These are phyloP conservation scores for Tritrichomonas foetus DNA, from an alignment of 208 protist genomes.

Conservation along the genomic window DNA sequence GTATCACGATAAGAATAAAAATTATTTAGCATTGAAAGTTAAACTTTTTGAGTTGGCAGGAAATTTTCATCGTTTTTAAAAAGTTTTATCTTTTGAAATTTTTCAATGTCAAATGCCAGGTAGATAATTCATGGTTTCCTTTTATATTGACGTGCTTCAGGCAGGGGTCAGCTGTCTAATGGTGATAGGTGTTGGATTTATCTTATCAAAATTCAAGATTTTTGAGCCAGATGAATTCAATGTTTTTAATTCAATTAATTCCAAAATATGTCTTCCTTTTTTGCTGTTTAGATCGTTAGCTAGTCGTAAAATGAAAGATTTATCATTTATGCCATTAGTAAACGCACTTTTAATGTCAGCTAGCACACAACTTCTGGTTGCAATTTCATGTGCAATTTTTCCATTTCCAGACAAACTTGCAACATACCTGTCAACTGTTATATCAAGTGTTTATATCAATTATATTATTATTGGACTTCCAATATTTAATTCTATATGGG, in stretches of 20 bases:
- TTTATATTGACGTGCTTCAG: not conserved
- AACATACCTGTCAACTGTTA: not conserved
- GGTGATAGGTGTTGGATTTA: not conserved
- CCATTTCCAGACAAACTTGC: not conserved
- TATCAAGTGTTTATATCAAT: not conserved
- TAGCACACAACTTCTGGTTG: not conserved
- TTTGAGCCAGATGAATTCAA: not conserved
- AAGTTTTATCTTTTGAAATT: too few relatives aligned
- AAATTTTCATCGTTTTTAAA: too few relatives aligned
- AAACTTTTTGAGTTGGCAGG: too few relatives aligned
- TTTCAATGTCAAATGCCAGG: too few relatives aligned
- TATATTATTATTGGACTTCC: slow-evolving; percentile 37
- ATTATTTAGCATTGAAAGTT: too few relatives aligned
- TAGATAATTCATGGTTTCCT: too few relatives aligned
- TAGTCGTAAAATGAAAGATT: not conserved
- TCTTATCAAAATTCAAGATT: not conserved
- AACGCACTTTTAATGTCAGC: not conserved
- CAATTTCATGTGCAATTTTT: not conserved
- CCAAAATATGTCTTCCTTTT: not conserved
- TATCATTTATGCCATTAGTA: not conserved
- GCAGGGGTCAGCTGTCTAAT: not conserved
- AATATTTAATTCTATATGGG: slow-evolving; percentile 29
- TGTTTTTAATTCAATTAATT: not conserved
- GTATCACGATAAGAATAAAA: too few relatives aligned
- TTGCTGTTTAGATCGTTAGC: not conserved